phyloP scores from a whole-genome alignment of 345 rosid genomes.

The Dipteronia sinensis region DNA sequence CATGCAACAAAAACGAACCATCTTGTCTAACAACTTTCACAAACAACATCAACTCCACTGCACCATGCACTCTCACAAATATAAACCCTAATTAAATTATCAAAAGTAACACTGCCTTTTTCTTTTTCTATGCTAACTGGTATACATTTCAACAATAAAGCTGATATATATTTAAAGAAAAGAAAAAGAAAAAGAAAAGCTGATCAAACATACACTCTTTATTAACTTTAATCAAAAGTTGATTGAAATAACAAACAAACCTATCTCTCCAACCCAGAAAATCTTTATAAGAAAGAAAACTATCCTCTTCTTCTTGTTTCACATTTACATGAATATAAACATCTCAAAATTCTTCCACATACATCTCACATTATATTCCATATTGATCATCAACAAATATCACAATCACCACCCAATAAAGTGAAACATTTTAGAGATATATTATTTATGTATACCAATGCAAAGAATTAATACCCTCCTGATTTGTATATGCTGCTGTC shows the following conservation, averaged over 20 bases:
- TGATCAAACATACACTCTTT: slow-evolving; percentile 24
- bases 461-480: slow-evolving; percentile 5
- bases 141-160: not conserved
- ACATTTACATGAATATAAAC: slow-evolving; percentile 27
- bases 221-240: slow-evolving; percentile 10
- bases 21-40: slow-evolving; percentile 32
- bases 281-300: slow-evolving; percentile 21
- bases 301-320: slow-evolving; percentile 8
- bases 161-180: not conserved
- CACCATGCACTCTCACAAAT: slow-evolving; percentile 17
- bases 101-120: not conserved
- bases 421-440: slow-evolving; percentile 5
- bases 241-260: slow-evolving; percentile 4
- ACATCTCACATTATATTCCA: not conserved
- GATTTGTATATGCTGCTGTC: not conserved
- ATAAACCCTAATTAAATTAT: slow-evolving; percentile 18
- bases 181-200: slow-evolving; percentile 3
- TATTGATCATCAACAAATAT: slow-evolving; percentile 3
- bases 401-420: slow-evolving; percentile 10
- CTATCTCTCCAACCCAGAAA: slow-evolving; percentile 15
- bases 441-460: slow-evolving; percentile 14
- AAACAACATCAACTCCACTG: slow-evolving; percentile 30
- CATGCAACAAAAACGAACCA: slow-evolving; percentile 38
- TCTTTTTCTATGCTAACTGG: not conserved
- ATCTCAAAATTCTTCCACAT: slow-evolving; percentile 16